These are phyloP conservation scores for Phanerodontia chrysosporium DNA, from an alignment of 768 basidiomycete genomes.

Conservation along the genomic window DNA sequence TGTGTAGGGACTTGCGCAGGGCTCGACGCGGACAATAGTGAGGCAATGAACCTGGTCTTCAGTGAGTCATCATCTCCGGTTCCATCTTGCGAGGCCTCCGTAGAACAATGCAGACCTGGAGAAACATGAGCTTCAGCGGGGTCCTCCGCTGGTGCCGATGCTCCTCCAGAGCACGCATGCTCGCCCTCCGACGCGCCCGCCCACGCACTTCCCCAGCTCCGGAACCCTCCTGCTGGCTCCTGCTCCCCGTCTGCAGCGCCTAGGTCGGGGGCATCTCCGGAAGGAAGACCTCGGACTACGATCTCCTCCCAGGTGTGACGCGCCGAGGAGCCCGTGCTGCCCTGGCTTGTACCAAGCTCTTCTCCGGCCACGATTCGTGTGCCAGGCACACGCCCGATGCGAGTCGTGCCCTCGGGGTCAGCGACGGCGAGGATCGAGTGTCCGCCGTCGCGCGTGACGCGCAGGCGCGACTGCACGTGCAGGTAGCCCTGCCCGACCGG, in stretches of 20 bases:
- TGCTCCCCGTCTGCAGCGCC: too few relatives aligned
- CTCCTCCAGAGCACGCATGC: neutral
- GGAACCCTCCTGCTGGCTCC: neutral
- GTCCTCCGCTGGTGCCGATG: neutral
- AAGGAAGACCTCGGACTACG: too few relatives aligned
- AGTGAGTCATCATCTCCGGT: too few relatives aligned
- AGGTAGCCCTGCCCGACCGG: constrained; percentile 55
- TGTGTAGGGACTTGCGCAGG: too few relatives aligned
- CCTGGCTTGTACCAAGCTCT: neutral
- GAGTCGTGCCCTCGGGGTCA: constrained; percentile 5
- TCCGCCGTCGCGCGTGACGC: constrained; percentile 64
- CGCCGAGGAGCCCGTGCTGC: neutral
- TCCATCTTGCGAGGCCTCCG: neutral
- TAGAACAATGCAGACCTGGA: neutral
- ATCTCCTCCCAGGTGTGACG: neutral
- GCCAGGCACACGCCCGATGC: constrained; percentile 5
- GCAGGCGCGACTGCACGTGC: constrained; percentile 54
- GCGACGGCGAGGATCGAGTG: constrained; percentile 44
- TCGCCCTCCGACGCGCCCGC: neutral
- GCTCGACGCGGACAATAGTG: too few relatives aligned
- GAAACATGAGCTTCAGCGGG: neutral
- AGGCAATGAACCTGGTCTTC: too few relatives aligned
- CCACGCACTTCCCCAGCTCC: neutral
- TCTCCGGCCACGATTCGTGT: neutral
- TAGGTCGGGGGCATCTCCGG: too few relatives aligned